These are phyloP conservation scores for Phyllosticta capitalensis DNA, from an alignment of 2,329 filamentous ascomycete genomes.

Conservation along the genomic window DNA sequence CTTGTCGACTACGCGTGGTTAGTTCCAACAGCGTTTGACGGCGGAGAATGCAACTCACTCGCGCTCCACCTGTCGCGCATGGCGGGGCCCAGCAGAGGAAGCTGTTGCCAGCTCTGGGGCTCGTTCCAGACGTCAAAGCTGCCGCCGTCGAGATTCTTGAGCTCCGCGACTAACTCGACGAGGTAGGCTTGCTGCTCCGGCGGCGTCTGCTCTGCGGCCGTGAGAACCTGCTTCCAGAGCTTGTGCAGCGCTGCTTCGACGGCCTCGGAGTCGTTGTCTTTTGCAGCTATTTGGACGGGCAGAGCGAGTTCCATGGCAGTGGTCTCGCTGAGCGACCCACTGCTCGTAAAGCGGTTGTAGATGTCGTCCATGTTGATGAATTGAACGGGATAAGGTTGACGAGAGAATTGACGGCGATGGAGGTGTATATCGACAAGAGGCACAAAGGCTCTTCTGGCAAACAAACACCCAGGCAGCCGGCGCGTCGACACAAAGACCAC, in stretches of 20 bases:
- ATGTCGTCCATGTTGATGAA: neutral
- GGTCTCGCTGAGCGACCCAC: neutral
- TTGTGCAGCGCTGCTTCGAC: conserved; percentile 1
- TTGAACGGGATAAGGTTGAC: neutral
- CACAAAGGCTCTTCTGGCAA: neutral
- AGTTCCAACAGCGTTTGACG: neutral
- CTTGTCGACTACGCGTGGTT: neutral
- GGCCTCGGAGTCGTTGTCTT: neutral
- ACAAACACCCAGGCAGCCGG: no score
- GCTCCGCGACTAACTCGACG: neutral
- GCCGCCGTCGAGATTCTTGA: neutral
- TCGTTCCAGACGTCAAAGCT: conserved; percentile 5
- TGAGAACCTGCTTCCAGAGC: neutral
- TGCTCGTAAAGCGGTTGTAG: neutral
- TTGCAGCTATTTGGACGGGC: neutral
- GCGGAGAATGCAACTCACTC: neutral
- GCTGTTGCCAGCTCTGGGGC: conserved; percentile 3
- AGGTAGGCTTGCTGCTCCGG: conserved; percentile 1
- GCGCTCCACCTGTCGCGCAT: neutral
- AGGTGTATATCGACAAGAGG: neutral
- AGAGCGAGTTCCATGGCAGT: neutral
- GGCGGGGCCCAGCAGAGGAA: conserved; percentile 5
- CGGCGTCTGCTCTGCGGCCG: conserved; percentile 5
- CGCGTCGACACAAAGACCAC: no score
- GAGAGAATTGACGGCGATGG: neutral